phyloP scores from a whole-genome alignment of 441 rosid genomes.

The Euphorbia corollata region DNA sequence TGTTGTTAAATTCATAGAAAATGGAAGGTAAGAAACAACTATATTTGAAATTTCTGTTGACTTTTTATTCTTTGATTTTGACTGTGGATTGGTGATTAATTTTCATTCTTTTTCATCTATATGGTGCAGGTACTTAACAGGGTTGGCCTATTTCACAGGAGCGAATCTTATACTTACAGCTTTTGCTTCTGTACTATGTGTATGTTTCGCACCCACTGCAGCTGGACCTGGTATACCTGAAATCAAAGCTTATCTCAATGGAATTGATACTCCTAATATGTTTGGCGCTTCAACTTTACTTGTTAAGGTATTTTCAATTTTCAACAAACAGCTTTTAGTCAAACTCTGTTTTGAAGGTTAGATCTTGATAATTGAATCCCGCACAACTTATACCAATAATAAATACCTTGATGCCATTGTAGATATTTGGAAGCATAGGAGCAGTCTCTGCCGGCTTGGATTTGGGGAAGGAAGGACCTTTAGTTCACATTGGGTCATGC shows the following conservation, averaged over 20 bases:
- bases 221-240: constrained; percentile 99
- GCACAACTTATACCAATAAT: too few species aligned
- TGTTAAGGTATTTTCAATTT: constrained; percentile 54
- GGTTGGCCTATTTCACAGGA: constrained; percentile 50
- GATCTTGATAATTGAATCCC: background rate
- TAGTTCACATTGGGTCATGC: constrained; percentile 84
- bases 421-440: constrained; percentile 91
- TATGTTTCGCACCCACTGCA: constrained; percentile 84
- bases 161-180: constrained; percentile 57
- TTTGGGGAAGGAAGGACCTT: constrained; percentile 90
- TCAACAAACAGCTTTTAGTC: background rate
- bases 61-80: background rate
- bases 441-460: constrained; percentile 89
- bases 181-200: constrained; percentile 63
- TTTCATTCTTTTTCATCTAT: background rate
- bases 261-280: constrained; percentile 89
- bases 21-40: constrained; percentile 38
- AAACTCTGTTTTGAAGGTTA: constrained; percentile 10
- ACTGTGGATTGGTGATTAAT: background rate
- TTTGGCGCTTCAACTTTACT: constrained; percentile 65
- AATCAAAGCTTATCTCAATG: constrained; percentile 94
- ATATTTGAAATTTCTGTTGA: background rate
- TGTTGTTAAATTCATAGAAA: constrained; percentile 45
- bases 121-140: constrained; percentile 54
- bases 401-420: background rate